Evolutionary conservation across 2,329 filamentous ascomycete genomes (phyloP), one percentile per base, ranked within the genome.

Genomic region (Emmonsia crescens): DNA sequence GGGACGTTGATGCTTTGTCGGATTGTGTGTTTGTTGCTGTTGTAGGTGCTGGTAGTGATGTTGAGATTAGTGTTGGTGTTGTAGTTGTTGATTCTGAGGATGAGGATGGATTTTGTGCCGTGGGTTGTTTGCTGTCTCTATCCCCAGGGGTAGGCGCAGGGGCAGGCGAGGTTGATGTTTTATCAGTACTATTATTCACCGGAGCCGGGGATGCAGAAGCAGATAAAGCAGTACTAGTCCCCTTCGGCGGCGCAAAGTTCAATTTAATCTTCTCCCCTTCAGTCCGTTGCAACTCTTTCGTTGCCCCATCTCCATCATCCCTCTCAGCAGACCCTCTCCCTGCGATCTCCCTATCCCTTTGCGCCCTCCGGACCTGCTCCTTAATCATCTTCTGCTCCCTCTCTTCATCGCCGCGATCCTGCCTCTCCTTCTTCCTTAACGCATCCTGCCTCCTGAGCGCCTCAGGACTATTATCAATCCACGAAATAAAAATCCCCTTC

Each of bases 391-490:
- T 80, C 70, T 83, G 85, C 75, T 93, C 88, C 76, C 97, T 92
- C 75, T 95, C 89, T 72, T 97, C 93, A 68, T 96, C 92, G 1
- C 91, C 91, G 67, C 89, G 89, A 69, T 96, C 92, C 74, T 92
- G 86, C 61, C 89, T 83, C 73, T 96, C 92, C 74, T 91, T 93
- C 71, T 87, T 86, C 67, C 87, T 80, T 57, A 96, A 80, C 31
- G 90, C 90, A 66, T 96, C 93, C 64, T 89, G 85, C 58, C 92
- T 79, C 68, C 85, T 81, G 66, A 97, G 76, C 1, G 91, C 90
- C 61, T 96, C 93, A 0, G 91, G 90, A 42, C 88, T 92, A 68
- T 93, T 91, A 71, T 99, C 93, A 62, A 96, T 87, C 89, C 92
- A 99, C 1, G 88, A 82, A 60, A 99, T 86, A 69, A 91, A 88